Base-by-base conservation (phyloP, 495 filamentous ascomycete genomes). In the Endocarpon pusillum region DNA sequence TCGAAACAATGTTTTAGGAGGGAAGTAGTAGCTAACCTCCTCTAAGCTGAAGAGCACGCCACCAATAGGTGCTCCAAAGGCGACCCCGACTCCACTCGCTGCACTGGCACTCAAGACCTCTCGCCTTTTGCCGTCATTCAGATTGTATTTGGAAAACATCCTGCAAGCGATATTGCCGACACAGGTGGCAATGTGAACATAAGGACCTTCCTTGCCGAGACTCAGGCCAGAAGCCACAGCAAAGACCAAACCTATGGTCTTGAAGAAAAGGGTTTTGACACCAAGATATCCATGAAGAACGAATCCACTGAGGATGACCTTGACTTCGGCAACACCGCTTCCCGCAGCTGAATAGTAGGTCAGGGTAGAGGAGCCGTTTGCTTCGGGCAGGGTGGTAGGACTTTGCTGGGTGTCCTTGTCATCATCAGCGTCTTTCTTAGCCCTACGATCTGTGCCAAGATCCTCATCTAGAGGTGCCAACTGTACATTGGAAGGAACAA, bases 21-120 rank as follows among this genome's bases (percentile, higher is more conserved):
- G 89, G 53, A 94, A 94, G 51, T 94, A 97, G 53, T 97, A 97
- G 52, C 78, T 69, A 46, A 94, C 83, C 64, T 96, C 87, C 55
- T 96, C 87, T 17, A 96, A 57, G 35, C 84, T 83, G 52, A 96
- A 96, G 5, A 96, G 66, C 10, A 96, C 87, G 23, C 87, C 87
- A 7, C 83, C 82, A 33, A 94, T 77, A 8, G 87, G 87, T 1
- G 87, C 85, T 18, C 87, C 87, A 51, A 96, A 96, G 15, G 87
- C 87, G 12, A 96, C 87, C 11, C 84, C 83, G 19, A 96, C 87
- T 42, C 87, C 87, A 33, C 81, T 83, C 3, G 87, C 86, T 3
- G 87, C 86, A 33, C 81, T 83, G 2, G 87, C 87, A 42, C 83
- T 92, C 34, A 97, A 66, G 0, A 94, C 80, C 56, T 97, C 89